These are phyloP conservation scores for Sonneratia alba DNA, from an alignment of 345 rosid species.

Conservation along the genomic window DNA sequence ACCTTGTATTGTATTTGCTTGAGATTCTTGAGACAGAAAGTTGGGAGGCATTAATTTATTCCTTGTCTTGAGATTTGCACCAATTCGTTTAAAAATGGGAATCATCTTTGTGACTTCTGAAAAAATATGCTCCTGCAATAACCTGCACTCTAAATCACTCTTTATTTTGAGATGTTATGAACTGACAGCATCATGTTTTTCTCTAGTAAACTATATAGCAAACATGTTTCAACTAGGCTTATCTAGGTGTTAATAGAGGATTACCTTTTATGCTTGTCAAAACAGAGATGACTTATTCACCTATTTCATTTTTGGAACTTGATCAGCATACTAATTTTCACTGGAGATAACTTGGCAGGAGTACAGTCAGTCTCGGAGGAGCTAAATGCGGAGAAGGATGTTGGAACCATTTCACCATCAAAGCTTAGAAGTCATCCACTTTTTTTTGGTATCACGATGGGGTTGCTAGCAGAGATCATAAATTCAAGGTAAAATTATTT, in stretches of 20 bases:
- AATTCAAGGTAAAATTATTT: constrained; percentile 68
- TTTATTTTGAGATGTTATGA: neutral
- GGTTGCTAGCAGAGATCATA: constrained; percentile 89
- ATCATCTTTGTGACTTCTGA: neutral
- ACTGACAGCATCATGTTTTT: neutral
- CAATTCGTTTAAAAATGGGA: neutral
- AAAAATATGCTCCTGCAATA: neutral
- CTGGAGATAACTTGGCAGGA: constrained; percentile 34
- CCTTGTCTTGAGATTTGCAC: neutral
- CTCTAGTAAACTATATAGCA: neutral
- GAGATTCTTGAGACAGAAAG: neutral
- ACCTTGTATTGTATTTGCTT: neutral
- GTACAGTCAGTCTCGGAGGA: constrained; percentile 27
- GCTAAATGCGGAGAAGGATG: constrained; percentile 22
- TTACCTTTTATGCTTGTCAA: neutral
- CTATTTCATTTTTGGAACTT: neutral
- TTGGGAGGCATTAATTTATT: neutral
- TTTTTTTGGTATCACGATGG: constrained; percentile 88
- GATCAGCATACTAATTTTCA: neutral
- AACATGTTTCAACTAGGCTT: neutral
- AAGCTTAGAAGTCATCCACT: constrained; percentile 80
- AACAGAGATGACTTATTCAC: neutral
- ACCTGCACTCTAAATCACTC: neutral
- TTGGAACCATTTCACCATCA: constrained; percentile 30
- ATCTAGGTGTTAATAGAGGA: neutral